Evolutionary conservation across 1,139 yeast genomes (phyloP).

Genomic region (Pichia sp.): DNA sequence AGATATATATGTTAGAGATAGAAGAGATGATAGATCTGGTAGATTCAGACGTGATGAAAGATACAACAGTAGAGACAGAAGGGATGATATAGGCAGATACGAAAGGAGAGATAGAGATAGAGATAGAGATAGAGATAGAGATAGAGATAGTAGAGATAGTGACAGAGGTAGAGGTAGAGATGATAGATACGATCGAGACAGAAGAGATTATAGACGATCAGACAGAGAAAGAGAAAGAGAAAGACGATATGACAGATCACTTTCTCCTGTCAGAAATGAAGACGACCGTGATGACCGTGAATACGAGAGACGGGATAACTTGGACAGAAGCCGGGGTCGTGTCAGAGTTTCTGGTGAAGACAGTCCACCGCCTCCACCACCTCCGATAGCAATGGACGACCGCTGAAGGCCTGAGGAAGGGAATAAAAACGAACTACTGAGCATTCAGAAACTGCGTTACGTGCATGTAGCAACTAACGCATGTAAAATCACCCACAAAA

Average conservation of each 20-base stretch:
- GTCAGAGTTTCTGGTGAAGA: too few relatives aligned
- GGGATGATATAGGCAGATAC: conserved; percentile 10
- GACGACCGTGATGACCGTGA: not conserved
- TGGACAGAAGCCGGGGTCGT: too few relatives aligned
- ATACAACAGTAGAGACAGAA: conserved; percentile 25
- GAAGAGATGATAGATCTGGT: conserved; percentile 21
- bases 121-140: conserved; percentile 15
- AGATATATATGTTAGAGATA: conserved; percentile 13
- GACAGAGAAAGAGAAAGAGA: conserved; percentile 24
- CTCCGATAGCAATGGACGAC: too few relatives aligned
- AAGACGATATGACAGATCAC: conserved; percentile 18
- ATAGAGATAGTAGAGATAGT: conserved; percentile 20
- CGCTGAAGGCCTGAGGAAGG: too few relatives aligned
- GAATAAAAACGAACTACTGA: too few relatives aligned
- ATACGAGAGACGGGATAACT: not conserved
- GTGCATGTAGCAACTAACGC: too few relatives aligned
- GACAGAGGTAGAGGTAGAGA: conserved; percentile 17
- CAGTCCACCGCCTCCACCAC: too few relatives aligned
- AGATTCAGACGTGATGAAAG: conserved; percentile 19
- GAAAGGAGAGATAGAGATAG: conserved; percentile 16
- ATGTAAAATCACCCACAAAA: too few relatives aligned
- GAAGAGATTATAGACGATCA: conserved; percentile 28
- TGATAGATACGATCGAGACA: too few relatives aligned
- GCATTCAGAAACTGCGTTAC: too few relatives aligned
- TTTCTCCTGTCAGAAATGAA: too few relatives aligned